Evolutionary conservation across 768 basidiomycete genomes (phyloP).

Genomic region (Suillus lakei): DNA sequence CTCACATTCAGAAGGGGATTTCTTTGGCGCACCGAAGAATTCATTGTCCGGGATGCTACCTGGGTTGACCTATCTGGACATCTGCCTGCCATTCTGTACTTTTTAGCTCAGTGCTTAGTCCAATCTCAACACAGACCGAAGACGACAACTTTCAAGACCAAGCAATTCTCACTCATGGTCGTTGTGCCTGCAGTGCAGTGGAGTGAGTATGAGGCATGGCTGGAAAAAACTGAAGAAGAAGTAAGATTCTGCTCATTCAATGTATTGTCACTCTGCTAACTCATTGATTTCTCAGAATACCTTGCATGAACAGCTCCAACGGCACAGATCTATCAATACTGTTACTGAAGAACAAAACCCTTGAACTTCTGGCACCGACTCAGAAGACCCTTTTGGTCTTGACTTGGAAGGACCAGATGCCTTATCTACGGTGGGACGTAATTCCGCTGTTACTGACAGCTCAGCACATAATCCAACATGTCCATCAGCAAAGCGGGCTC

Average conservation of each 20-base stretch:
- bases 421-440: no score
- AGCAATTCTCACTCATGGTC: neutral
- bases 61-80: neutral
- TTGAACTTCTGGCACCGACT: no score
- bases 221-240: neutral
- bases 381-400: neutral
- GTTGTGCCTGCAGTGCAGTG: neutral
- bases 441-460: no score
- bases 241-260: neutral
- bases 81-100: neutral
- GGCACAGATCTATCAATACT: no score
- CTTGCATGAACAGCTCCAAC: neutral
- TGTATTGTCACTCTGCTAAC: neutral
- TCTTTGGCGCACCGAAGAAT: neutral
- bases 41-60: neutral
- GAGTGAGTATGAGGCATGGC: neutral
- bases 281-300: neutral
- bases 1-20: neutral
- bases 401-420: no score
- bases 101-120: neutral
- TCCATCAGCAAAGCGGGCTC: neutral
- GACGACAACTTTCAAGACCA: neutral
- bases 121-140: neutral
- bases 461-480: no score
- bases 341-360: no score